Evolutionary conservation across 2,329 filamentous ascomycete genomes (phyloP), one percentile per base, ranked within the genome.

Genomic region (Aspergillus brasiliensis): DNA sequence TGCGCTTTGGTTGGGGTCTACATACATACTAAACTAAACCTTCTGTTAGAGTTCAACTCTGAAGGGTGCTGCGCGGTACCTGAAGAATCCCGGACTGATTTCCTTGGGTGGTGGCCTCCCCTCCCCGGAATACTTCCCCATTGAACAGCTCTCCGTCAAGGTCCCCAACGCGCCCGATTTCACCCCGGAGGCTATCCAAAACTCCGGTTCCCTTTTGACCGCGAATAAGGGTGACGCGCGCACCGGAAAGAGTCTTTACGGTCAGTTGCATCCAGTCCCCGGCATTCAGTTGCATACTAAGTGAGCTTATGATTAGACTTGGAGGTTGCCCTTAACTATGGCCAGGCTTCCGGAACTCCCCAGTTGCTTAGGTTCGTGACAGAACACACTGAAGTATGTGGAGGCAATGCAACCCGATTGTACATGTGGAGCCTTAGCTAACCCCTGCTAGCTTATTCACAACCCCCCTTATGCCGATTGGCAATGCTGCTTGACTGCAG

Each of bases 71-170:
- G 93, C 93, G 47, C 85, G 84, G 58, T 89, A 88, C 73, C 84
- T 98, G 56, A 90, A 89, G 71, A 91, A 84, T 40, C 91, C 92
- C 0, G 92, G 90, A 15, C 79, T 97, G 60, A 95, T 99, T 72
- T 97, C 92, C 1, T 87, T 99, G 1, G 95, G 95, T 57, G 95
- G 95, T 54, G 95, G 95, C 3, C 81, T 99, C 19, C 95, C 95
- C 3, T 93, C 91, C 13, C 86, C 91, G 61, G 88, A 94, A 74
- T 91, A 96, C 77, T 99, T 99, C 71, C 95, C 95, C n/a, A 88
- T 98, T 69, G 88, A 94, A 65, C 84, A 89, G 65, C 77, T 98
- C 52, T 84, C 83, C 64, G 78, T 96, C 77, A 91, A 89, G 67
- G 86, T 96, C 1, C 91, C 92, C 15, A 78, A 79, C 1, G 79